Percentiles rank a stretch among this genome's conserved stretches.
Evolutionary conservation across 2,329 filamentous ascomycete genomes (phyloP).

Genomic region (Passalora sequoiae): DNA sequence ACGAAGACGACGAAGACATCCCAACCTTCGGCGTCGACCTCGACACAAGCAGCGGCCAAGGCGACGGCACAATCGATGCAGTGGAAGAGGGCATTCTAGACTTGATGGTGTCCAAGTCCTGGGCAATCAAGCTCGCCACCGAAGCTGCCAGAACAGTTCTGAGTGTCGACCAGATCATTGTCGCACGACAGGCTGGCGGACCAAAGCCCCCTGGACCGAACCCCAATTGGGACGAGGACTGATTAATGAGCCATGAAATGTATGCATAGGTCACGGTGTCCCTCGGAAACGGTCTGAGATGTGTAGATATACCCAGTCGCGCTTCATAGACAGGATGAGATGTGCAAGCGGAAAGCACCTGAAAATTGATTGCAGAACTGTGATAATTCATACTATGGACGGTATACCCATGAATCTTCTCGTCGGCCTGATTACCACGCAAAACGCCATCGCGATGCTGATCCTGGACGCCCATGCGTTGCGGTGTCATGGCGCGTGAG

Average conservation of each 20-base stretch:
- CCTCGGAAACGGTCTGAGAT: neutral
- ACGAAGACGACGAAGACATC: conserved; percentile 62
- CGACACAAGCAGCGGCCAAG: conserved; percentile 76
- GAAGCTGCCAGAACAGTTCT: conserved; percentile 90
- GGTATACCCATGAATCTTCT: too few species aligned
- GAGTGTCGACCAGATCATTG: conserved; percentile 98
- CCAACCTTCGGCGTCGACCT: conserved; percentile 94
- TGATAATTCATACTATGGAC: too few species aligned
- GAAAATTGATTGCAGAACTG: too few species aligned
- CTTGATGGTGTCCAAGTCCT: conserved; percentile 83
- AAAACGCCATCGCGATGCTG: too few species aligned
- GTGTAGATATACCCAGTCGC: conserved; percentile 1
- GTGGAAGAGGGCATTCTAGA: conserved; percentile 87
- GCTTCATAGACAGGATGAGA: conserved; percentile 1
- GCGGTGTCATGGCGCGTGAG: too few species aligned
- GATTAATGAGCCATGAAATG: conserved; percentile 1
- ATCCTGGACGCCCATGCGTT: too few species aligned
- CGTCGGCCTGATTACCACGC: too few species aligned
- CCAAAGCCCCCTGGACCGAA: conserved; percentile 92
- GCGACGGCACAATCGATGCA: conserved; percentile 82
- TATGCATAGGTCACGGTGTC: neutral
- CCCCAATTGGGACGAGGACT: conserved; percentile 67
- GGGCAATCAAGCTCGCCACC: conserved; percentile 95
- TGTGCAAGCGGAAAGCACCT: neutral
- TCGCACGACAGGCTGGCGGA: conserved; percentile 91